phyloP scores from a whole-genome alignment of 208 protist species.

The Crithidia mellificae region DNA sequence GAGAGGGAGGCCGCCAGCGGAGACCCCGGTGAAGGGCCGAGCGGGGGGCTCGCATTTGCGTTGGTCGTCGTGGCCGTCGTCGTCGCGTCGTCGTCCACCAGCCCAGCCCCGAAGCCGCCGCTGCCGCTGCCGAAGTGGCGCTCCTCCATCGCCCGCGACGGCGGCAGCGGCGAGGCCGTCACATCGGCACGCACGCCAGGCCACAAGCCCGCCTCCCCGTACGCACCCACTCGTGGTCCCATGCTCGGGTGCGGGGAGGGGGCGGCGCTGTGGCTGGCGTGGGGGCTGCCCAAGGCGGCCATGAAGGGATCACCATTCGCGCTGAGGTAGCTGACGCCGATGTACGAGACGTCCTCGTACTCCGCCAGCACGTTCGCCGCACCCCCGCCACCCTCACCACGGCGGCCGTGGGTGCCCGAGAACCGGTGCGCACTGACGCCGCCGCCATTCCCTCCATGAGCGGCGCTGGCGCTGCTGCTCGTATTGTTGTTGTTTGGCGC shows the following conservation, averaged over 20 bases:
- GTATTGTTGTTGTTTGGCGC: background rate
- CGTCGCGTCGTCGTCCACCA: slow-evolving; percentile 6
- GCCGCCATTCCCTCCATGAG: too few relatives aligned
- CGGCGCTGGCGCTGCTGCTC: background rate
- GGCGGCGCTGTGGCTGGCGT: background rate
- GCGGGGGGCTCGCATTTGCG: background rate
- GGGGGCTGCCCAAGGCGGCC: background rate
- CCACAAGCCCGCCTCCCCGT: slow-evolving; percentile 6
- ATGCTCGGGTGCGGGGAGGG: slow-evolving; percentile 10
- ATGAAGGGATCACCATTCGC: slow-evolving; percentile 3
- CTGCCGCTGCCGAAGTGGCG: background rate
- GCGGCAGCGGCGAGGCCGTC: slow-evolving; percentile 7
- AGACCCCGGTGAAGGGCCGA: background rate
- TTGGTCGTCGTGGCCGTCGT: slow-evolving; percentile 1
- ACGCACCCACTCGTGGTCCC: background rate
- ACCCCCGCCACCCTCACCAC: background rate
- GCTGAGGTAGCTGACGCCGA: slow-evolving; percentile 25
- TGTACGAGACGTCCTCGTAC: slow-evolving; percentile 18
- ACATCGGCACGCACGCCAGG: slow-evolving; percentile 4
- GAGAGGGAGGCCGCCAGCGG: slow-evolving; percentile 3
- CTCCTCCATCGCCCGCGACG: slow-evolving; percentile 22
- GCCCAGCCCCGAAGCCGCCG: background rate
- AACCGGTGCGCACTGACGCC: too few relatives aligned
- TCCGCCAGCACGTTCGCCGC: background rate
- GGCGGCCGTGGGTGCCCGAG: slow-evolving; percentile 3